A percentile compares a stretch with the other conserved stretches of the same genome.
These are phyloP conservation scores for Apophysomyces ossiformis DNA, from an alignment of 371 early-diverging fungal species.

Conservation along the genomic window DNA sequence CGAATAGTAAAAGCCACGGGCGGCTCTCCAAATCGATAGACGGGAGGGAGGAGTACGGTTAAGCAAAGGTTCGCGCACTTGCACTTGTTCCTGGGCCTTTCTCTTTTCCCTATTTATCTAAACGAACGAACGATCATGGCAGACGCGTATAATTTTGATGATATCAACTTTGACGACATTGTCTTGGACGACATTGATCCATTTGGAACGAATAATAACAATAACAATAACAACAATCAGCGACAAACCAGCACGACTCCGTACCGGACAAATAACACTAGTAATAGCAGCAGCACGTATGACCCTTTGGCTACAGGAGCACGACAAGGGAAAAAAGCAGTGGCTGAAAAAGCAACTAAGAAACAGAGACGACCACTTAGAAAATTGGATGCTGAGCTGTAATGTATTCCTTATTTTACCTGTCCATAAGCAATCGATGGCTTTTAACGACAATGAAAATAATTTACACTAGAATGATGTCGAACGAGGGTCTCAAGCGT, in stretches of 20 bases:
- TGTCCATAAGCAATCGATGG: neutral
- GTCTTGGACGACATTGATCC: conserved; percentile 20
- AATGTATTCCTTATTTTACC: neutral
- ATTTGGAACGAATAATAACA: conserved; percentile 3
- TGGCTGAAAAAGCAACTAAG: neutral
- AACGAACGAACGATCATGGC: neutral
- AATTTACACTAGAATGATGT: conserved; percentile 24
- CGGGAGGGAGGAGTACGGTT: no score
- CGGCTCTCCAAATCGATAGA: neutral
- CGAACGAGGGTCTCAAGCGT: conserved; percentile 29
- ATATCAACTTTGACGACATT: conserved; percentile 15
- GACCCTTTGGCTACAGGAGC: conserved; percentile 13
- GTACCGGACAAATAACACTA: neutral
- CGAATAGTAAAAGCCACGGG: conserved; percentile 7
- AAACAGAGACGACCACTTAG: conserved; percentile 10
- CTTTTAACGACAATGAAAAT: no score
- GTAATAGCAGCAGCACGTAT: conserved; percentile 11
- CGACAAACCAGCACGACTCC: no score
- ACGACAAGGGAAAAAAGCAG: neutral
- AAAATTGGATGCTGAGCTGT: conserved; percentile 19
- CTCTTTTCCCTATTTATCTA: neutral
- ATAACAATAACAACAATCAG: conserved; percentile 6
- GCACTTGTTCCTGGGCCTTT: neutral
- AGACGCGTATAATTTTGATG: neutral
- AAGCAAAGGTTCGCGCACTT: neutral